Evolutionary conservation across 148 eudicot species (phyloP).

Genomic region (Diospyros kaki): DNA sequence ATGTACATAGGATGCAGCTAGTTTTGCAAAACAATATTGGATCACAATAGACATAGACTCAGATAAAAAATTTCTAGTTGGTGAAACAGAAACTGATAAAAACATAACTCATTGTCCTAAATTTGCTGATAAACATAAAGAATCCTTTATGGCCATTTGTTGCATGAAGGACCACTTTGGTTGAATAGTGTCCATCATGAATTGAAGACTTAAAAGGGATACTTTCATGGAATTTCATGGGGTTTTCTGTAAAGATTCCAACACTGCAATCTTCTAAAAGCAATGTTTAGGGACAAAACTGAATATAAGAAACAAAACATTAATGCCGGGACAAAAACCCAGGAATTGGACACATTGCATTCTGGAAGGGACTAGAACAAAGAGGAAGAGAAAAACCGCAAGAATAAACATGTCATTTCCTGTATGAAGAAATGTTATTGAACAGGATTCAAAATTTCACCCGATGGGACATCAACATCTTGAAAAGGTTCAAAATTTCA

Average conservation of each 20-base stretch:
- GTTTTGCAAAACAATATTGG: background rate
- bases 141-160: background rate
- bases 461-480: constrained; percentile 3
- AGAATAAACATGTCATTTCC: background rate
- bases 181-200: background rate
- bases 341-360: background rate
- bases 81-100: background rate
- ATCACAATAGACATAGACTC: too few species aligned
- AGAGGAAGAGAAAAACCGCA: background rate
- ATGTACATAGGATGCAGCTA: too few species aligned
- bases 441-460: background rate
- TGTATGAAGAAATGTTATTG: background rate
- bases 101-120: background rate
- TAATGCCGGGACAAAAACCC: background rate
- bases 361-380: background rate
- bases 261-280: background rate
- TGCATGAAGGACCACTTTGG: background rate
- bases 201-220: background rate
- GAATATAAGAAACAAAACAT: background rate
- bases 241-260: background rate
- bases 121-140: background rate
- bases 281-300: background rate
- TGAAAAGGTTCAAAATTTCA: background rate
- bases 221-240: background rate
- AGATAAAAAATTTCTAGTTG: background rate